Percentiles rank a stretch among this genome's conserved stretches.
Evolutionary conservation across 1,284 basidiomycete species (phyloP).

Genomic region (Ceratobasidium sp.): DNA sequence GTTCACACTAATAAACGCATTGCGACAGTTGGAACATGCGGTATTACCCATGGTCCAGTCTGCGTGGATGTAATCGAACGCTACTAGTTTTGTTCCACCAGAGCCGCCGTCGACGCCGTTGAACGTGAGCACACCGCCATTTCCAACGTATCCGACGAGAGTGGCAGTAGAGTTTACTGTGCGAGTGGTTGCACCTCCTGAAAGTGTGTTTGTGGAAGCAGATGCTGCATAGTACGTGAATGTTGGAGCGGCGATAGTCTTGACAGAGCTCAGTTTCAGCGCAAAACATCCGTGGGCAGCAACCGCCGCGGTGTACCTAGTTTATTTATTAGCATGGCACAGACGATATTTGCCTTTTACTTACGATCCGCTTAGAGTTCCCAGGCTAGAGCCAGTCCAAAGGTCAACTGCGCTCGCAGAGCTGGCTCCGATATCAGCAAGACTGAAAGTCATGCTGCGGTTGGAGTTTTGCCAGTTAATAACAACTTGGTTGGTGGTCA

Average conservation of each 20-base stretch:
- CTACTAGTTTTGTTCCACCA: conserved; percentile 60
- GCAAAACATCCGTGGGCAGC: conserved; percentile 58
- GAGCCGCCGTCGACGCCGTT: conserved; percentile 58
- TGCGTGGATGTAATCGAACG: conserved; percentile 62
- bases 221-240: conserved; percentile 59
- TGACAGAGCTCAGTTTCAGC: conserved; percentile 56
- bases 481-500: conserved; percentile 52
- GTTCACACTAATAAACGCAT: conserved; percentile 61
- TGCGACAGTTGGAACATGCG: conserved; percentile 62
- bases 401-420: conserved; percentile 59
- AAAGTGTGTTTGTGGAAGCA: conserved; percentile 55
- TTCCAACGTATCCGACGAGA: conserved; percentile 60
- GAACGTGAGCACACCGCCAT: conserved; percentile 60
- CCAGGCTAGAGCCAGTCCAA: conserved; percentile 56
- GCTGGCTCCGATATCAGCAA: conserved; percentile 58
- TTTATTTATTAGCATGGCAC: neutral
- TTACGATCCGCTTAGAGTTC: conserved; percentile 57
- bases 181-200: conserved; percentile 57
- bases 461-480: conserved; percentile 59
- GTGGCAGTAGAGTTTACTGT: conserved; percentile 56
- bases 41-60: conserved; percentile 59
- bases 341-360: conserved; percentile 33
- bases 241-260: conserved; percentile 50
- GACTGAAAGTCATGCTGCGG: conserved; percentile 57
- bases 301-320: conserved; percentile 56